Evolutionary conservation across 1,284 basidiomycete species (phyloP), one percentile per base, ranked within the genome.

Genomic region (Sutorius eximius): DNA sequence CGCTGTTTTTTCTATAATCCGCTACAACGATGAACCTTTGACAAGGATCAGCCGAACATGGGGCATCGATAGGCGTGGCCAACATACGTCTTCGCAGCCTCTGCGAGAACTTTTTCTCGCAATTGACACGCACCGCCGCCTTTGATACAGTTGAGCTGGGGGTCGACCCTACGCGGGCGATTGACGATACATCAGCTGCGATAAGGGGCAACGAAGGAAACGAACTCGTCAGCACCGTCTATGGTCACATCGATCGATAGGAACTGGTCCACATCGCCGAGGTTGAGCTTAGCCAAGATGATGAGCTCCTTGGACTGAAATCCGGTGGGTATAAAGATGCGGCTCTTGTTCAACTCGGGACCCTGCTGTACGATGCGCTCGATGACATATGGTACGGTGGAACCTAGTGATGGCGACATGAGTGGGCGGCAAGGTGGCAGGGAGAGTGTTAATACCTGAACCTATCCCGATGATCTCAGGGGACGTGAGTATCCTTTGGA

Each of bases 291-390:
- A 20, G 87, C 86, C 44, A 82, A 79, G 50, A 98, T 87, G 69
- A 99, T 98, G 58, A 99, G 83, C 69, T 97, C 89, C 71, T 94
- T 96, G 10, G 91, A 94, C 74, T 99, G 96, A 75, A 99, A 99
- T 32, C 95, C 91, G 3, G 94, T 96, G 4, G 95, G 95, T 55
- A 98, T 85, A 75, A 96, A 98, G 29, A 95, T 82, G 33, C 94
- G 84, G 42, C 80, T 81, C 63, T 81, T 81, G 77, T 99, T 99
- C 34, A 83, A 77, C 45, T 82, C 82, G 15, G 71, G 61, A 12
- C 94, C 95, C 71, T 98, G 95, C 59, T 89, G 83, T 9, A 94
- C 81, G 57, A 99, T 96, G 40, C 95, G 82, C 66, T 99, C 95
- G 36, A 99, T 95, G 52, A 98, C 95, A 69, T 97, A 99, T 1